Evolutionary conservation across 176 grass and related monocot species (phyloP).

Genomic region (Tillandsia fasciculata): DNA sequence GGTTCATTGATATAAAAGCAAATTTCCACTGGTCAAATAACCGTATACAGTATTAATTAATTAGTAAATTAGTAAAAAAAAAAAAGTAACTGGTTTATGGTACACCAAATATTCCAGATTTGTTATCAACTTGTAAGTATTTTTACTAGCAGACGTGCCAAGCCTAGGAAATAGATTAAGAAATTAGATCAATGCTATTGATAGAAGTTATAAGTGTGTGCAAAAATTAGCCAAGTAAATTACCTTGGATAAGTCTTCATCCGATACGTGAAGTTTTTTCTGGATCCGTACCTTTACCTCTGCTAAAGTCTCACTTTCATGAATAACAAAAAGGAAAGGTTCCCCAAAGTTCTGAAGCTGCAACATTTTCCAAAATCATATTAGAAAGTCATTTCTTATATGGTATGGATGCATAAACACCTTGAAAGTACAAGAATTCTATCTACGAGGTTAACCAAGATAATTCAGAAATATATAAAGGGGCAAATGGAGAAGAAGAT

Average conservation of each 20-base stretch:
- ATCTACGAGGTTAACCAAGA: neutral
- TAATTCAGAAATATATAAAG: neutral
- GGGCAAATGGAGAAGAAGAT: no score
- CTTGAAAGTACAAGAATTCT: neutral
- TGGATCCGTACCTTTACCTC: slow-evolving; percentile 69
- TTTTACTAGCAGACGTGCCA: no score
- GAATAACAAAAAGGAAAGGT: slow-evolving; percentile 70
- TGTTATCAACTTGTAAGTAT: no score
- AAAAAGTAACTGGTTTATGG: neutral
- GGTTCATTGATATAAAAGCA: slow-evolving; percentile 74
- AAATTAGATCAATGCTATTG: no score
- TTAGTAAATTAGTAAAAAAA: neutral
- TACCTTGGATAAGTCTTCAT: slow-evolving; percentile 95
- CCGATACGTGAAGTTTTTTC: slow-evolving; percentile 55
- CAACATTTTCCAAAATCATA: slow-evolving; percentile 8
- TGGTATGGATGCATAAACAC: neutral
- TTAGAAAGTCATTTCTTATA: neutral
- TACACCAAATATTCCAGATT: neutral
- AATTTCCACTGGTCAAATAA: slow-evolving; percentile 72
- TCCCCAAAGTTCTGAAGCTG: slow-evolving; percentile 94
- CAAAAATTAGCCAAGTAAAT: neutral
- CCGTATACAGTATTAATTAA: slow-evolving; percentile 8
- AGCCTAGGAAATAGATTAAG: no score
- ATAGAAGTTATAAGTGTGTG: no score
- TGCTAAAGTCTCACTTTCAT: slow-evolving; percentile 78